Percentiles rank a stretch among this genome's conserved stretches.
phyloP scores from a whole-genome alignment of 164 flowering plant genomes.

The grape (Vitis vinifera) region ASM3070453v1 NC_081809.1:21375001-21375500 shows the following conservation, averaged over 20 bases:
- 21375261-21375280: slow-evolving; percentile 21
- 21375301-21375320: slow-evolving; percentile 52
- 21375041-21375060: too few relatives aligned
- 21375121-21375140: not conserved
- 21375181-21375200: slow-evolving; percentile 63
- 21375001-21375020: too few relatives aligned
- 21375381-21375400: slow-evolving; percentile 60
- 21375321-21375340: slow-evolving; percentile 41
- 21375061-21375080: too few relatives aligned
- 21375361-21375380: slow-evolving; percentile 66
- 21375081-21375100: too few relatives aligned
- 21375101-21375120: not conserved
- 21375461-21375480: slow-evolving; percentile 2
- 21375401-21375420: slow-evolving; percentile 49
- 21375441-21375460: slow-evolving; percentile 58
- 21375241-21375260: slow-evolving; percentile 34
- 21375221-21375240: slow-evolving; percentile 60
- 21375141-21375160: not conserved
- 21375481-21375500: slow-evolving; percentile 5
- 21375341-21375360: slow-evolving; percentile 32
- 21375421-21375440: slow-evolving; percentile 76
- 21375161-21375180: slow-evolving; percentile 4
- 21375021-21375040: too few relatives aligned
- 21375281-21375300: slow-evolving; percentile 28
- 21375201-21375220: slow-evolving; percentile 52